Base-by-base conservation (phyloP, 768 basidiomycete genomes). In the Pleurotus eryngii region DNA sequence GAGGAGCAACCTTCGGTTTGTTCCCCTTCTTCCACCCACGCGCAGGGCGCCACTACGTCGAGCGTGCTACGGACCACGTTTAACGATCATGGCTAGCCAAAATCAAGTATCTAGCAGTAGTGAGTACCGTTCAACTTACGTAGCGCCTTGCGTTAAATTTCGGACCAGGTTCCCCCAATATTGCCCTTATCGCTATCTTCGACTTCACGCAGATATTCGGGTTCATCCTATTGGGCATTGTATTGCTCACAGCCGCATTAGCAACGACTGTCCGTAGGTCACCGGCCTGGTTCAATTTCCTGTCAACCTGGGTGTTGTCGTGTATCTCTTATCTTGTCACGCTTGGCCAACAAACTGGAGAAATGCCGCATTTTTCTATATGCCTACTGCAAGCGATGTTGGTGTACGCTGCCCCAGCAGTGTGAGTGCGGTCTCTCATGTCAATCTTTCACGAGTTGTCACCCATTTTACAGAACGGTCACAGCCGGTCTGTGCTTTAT, bases 311-410 rank as follows among this genome's bases (percentile, higher is more conserved):
- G 49, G 37, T 50, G 9, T 30, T 50, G 12, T 50, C 49, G 12
- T 26, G 24, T 11, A 17, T 37, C 30, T 30, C 49, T 14, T 50
- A 30, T 35, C 30, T 17, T 6, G n/a, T 50, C 26, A 50, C n/a
- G 7, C 12, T 50, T 14, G 49, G 49, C 3, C 22, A 26, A 30
- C 49, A 50, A 30, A 50, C 30, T 30, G 35, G 49, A 30, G 12
- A n/a, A 15, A 37, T 14, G 37, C 49, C 49, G 15, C 49, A 22
- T 17, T 50, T 20, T 38, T 15, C 49, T n/a, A 22, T 37, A 37
- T 50, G 49, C 27, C n/a, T 50, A 30, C n/a, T 50, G 6, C 49
- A 50, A 18, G 49, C 49, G 30, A 35, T 50, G 35, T 15, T 50
- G 27, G 20, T 50, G 3, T 50, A 50, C 30, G 49, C 49, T 3